Base-by-base conservation (phyloP, 2,329 filamentous ascomycete species). In the Drechslera avenae region DNA sequence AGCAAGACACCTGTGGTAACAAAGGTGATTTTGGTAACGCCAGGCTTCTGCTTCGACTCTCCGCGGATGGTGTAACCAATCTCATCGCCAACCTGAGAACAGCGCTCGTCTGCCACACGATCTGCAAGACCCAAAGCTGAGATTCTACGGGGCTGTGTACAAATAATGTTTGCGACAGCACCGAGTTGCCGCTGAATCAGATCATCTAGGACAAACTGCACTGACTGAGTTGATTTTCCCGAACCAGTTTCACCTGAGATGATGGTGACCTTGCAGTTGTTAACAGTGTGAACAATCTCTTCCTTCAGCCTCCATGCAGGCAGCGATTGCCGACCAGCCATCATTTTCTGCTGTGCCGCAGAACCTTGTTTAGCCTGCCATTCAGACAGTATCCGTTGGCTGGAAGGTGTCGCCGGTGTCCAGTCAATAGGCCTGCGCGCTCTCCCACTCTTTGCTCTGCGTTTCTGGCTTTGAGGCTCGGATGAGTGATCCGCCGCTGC, bases 201-300 rank as follows among this genome's bases (percentile, higher is more conserved):
- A 63, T 97, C 90, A 65, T 99, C 94, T 1, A 99, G 80, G 35
- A 99, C 82, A 73, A 97, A 99, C 72, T 99, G 94, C 28, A 97
- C 91, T 2, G 91, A 94, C 72, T 99, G 94, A 0, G 94, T 97
- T 40, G 90, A 96, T 75, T 99, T 99, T 68, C 94, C 94, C 14
- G 91, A 96, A 45, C 94, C 94, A 3, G 94, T 99, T 75, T 97
- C 94, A 61, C 94, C 94, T 35, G 92, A 95, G 63, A 99, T 94
- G 65, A 99, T 97, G 1, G 91, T 96, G 42, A 99, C 91, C 72
- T 97, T 88, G 66, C 93, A 86, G 4, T 81, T 78, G 34, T 82
- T 82, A 40, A 99, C 89, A 0, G 89, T 88, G 16, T 83, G 73
- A 8, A 97, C 84, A 23, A 99, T 90, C 1, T 82, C 79, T 16